Percentiles rank a stretch among this genome's conserved stretches.
These are phyloP conservation scores for Lasiodiplodia hormozganensis DNA, from an alignment of 2,329 filamentous ascomycete genomes.

Conservation along the genomic window DNA sequence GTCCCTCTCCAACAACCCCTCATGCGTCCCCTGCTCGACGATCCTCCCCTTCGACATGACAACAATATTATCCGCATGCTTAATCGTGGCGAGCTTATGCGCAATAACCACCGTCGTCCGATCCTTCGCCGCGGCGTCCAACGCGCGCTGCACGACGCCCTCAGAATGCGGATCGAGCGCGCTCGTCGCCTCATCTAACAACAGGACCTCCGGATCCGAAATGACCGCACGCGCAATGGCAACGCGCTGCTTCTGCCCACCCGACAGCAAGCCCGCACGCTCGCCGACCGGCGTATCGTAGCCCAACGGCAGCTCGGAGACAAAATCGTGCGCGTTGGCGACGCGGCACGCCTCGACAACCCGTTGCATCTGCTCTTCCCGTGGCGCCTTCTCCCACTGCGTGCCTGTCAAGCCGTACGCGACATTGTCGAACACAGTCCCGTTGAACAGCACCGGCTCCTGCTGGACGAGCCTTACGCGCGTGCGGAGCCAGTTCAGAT, in stretches of 20 bases:
- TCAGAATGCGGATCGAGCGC: constrained; percentile 95
- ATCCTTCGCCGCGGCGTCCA: constrained; percentile 84
- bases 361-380: constrained; percentile 57
- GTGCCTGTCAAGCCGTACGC: constrained; percentile 71
- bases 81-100: constrained; percentile 93
- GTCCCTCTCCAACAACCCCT: constrained; percentile 72
- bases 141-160: constrained; percentile 89
- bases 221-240: constrained; percentile 92
- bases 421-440: constrained; percentile 89
- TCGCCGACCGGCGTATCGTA: constrained; percentile 95
- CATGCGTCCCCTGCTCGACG: constrained; percentile 89
- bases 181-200: constrained; percentile 94
- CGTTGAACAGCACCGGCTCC: constrained; percentile 89
- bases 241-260: constrained; percentile 96
- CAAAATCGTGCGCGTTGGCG: constrained; percentile 94
- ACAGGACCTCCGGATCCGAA: constrained; percentile 86
- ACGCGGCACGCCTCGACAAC: constrained; percentile 86
- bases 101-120: constrained; percentile 96
- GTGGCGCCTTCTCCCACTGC: constrained; percentile 37
- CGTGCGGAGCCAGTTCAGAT: constrained; percentile 88
- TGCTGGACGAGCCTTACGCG: constrained; percentile 93
- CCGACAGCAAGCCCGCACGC: constrained; percentile 87
- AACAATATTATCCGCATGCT: constrained; percentile 92
- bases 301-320: constrained; percentile 79
- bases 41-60: constrained; percentile 86